Conservation (phyloP, 805 yeast species). For the Isabelozyma gotoi region DNA sequence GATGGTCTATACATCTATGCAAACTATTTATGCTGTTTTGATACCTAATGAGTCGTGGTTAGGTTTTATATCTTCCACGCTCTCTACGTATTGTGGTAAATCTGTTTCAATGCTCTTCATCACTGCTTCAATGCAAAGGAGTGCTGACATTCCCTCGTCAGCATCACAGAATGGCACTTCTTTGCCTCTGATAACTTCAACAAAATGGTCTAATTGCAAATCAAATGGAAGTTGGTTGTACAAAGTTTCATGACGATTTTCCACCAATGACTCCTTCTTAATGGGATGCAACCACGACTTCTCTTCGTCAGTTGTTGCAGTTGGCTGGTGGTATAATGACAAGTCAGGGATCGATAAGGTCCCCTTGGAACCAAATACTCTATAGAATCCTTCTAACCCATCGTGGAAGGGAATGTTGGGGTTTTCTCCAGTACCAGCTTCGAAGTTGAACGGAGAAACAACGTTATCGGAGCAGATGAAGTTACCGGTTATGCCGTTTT, state of each 20-base stretch:
- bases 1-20: background rate
- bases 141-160: slow-evolving; percentile 38
- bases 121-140: slow-evolving; percentile 37
- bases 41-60: slow-evolving; percentile 14
- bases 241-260: slow-evolving; percentile 11
- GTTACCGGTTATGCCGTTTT: slow-evolving; percentile 33
- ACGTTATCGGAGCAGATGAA: slow-evolving; percentile 39
- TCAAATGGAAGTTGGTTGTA: slow-evolving; percentile 29
- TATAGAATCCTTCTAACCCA: slow-evolving; percentile 29
- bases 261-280: slow-evolving; percentile 10
- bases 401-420: slow-evolving; percentile 33
- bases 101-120: slow-evolving; percentile 32
- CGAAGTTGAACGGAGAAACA: slow-evolving; percentile 37
- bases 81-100: slow-evolving; percentile 28
- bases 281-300: slow-evolving; percentile 26
- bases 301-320: slow-evolving; percentile 5
- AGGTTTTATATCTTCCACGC: slow-evolving; percentile 20
- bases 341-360: slow-evolving; percentile 39
- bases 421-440: slow-evolving; percentile 40
- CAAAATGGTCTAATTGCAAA: slow-evolving; percentile 36
- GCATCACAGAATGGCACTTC: slow-evolving; percentile 30
- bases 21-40: slow-evolving; percentile 1
- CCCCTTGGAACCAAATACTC: slow-evolving; percentile 39
- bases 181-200: slow-evolving; percentile 29
- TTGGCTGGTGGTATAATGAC: slow-evolving; percentile 28